These are phyloP conservation scores for Cyclotella choctawhatcheeana DNA, from an alignment of 108 stramenopile species.

Conservation along the genomic window DNA sequence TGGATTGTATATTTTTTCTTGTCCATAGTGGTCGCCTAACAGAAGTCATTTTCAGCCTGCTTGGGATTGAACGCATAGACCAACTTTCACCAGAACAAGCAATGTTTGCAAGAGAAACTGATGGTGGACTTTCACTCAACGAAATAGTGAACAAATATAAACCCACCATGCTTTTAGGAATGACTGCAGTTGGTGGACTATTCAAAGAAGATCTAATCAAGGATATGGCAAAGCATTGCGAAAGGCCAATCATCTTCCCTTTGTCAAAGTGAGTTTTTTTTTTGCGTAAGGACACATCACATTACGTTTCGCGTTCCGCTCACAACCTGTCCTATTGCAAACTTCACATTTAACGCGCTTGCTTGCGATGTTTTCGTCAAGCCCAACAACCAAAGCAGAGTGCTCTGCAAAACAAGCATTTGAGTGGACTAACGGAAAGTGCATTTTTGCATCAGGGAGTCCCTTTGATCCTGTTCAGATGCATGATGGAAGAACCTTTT, in stretches of 20 bases:
- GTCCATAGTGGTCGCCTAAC: too few species aligned
- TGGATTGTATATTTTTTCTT: too few species aligned
- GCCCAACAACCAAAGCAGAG: constrained; percentile 96
- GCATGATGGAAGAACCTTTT: constrained; percentile 67
- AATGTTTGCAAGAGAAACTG: constrained; percentile 70
- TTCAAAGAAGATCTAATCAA: constrained; percentile 73
- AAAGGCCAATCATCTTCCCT: constrained; percentile 95
- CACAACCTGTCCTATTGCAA: too few species aligned
- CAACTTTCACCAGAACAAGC: constrained; percentile 70
- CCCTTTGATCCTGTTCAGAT: constrained; percentile 94
- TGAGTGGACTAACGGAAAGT: constrained; percentile 93
- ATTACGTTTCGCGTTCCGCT: too few species aligned
- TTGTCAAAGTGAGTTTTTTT: too few species aligned
- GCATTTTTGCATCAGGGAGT: constrained; percentile 95
- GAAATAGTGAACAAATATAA: constrained; percentile 83
- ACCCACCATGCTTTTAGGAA: constrained; percentile 93
- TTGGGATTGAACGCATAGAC: constrained; percentile 67
- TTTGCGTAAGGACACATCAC: too few species aligned
- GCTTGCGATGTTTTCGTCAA: too few species aligned
- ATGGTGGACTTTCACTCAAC: constrained; percentile 66
- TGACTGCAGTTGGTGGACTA: constrained; percentile 88
- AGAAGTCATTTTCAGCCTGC: constrained; percentile 57
- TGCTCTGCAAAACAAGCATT: constrained; percentile 98
- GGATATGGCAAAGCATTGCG: constrained; percentile 79
- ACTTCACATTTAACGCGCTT: too few species aligned